phyloP scores from a whole-genome alignment of 331 rosid species.

The Malus hybrid region DNA sequence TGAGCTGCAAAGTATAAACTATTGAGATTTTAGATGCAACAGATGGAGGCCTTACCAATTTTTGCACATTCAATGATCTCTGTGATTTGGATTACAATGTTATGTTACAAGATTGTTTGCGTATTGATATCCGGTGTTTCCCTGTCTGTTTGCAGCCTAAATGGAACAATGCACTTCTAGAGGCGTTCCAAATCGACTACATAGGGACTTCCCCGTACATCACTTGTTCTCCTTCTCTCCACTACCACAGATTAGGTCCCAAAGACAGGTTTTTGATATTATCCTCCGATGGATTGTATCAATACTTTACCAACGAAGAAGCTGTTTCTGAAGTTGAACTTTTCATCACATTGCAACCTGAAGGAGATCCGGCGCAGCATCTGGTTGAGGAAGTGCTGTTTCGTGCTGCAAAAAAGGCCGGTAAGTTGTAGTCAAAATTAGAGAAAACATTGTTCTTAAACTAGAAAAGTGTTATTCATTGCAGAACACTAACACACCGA shows the following conservation, averaged over 20 bases:
- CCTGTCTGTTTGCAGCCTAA: constrained; percentile 59
- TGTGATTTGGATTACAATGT: neutral
- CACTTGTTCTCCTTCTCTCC: constrained; percentile 67
- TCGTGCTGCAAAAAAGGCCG: constrained; percentile 94
- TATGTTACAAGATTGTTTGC: neutral
- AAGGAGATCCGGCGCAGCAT: constrained; percentile 98
- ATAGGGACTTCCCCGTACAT: constrained; percentile 84
- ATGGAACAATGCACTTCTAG: constrained; percentile 93
- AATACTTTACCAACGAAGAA: constrained; percentile 87
- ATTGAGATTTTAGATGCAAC: neutral
- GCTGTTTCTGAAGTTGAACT: constrained; percentile 96
- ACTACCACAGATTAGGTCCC: constrained; percentile 83
- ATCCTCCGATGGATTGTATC: constrained; percentile 94
- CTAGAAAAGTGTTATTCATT: neutral
- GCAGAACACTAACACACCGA: neutral
- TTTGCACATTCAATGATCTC: neutral
- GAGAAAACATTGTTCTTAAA: neutral
- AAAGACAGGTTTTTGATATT: constrained; percentile 86
- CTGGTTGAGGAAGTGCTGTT: constrained; percentile 87
- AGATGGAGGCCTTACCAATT: neutral
- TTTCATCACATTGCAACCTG: constrained; percentile 87
- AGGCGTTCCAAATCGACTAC: constrained; percentile 89
- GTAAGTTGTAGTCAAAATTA: constrained; percentile 19
- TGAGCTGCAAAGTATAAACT: neutral
- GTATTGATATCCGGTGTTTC: neutral